Evolutionary conservation across 2,329 filamentous ascomycete genomes (phyloP).

Genomic region (Penicillium sp.): DNA sequence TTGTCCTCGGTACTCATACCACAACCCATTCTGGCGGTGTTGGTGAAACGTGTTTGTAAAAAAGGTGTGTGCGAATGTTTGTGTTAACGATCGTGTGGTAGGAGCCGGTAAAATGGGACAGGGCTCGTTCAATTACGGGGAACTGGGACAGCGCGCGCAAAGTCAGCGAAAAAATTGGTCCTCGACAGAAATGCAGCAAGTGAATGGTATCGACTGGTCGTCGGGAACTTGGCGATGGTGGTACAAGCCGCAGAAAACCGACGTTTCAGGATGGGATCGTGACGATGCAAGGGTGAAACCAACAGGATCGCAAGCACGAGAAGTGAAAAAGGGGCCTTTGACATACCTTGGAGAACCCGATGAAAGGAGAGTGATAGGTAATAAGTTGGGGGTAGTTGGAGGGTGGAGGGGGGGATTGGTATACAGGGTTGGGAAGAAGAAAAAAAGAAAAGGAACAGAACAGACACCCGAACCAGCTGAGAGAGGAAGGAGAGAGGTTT

Average conservation of each 20-base stretch:
- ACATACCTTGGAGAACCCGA: conserved; percentile 12
- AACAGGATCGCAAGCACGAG: conserved; percentile 9
- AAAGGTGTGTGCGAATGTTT: neutral
- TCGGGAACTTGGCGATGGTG: conserved; percentile 20
- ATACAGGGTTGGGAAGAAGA: conserved; percentile 5
- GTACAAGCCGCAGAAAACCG: conserved; percentile 24
- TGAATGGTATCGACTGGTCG: conserved; percentile 12
- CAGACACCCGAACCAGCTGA: conserved; percentile 10
- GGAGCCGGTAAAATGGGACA: conserved; percentile 16
- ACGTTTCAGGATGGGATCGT: conserved; percentile 29
- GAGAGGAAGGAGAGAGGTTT: conserved; percentile 22
- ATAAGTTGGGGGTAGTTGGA: neutral
- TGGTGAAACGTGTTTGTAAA: conserved; percentile 11
- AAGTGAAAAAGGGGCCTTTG: neutral
- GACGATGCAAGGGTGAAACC: conserved; percentile 28
- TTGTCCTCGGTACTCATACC: conserved; percentile 99
- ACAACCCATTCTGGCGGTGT: conserved; percentile 85
- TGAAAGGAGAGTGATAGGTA: neutral
- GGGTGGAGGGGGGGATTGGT: neutral
- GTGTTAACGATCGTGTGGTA: conserved; percentile 18
- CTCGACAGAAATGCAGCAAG: neutral
- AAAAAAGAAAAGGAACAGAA: conserved; percentile 19
- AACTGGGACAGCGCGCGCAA: neutral
- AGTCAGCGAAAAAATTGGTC: conserved; percentile 10
- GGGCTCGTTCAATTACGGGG: conserved; percentile 8